phyloP scores from a whole-genome alignment of 768 basidiomycete species.

The Leucocoprinus leucothites region DNA sequence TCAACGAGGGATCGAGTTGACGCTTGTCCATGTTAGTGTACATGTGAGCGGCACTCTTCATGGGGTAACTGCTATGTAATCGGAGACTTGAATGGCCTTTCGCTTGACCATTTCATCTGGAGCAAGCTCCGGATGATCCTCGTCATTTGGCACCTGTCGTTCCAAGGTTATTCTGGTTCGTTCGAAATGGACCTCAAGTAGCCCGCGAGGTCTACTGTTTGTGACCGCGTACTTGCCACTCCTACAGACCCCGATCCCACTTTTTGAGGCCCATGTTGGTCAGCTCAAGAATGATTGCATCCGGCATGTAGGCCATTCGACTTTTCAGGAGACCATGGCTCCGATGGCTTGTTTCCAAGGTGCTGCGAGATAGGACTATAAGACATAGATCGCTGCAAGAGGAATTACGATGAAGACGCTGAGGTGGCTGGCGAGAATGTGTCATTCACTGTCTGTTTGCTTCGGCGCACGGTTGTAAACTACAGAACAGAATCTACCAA shows the following conservation, averaged over 20 bases:
- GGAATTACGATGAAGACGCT: background rate
- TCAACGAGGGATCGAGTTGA: background rate
- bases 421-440: background rate
- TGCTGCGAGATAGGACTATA: background rate
- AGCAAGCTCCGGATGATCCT: background rate
- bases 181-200: background rate
- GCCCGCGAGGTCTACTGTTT: background rate
- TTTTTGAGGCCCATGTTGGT: constrained; percentile 1
- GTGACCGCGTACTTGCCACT: constrained; percentile 6
- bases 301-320: constrained; percentile 2
- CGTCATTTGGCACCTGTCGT: background rate
- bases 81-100: background rate
- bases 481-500: no score
- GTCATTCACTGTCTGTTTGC: background rate
- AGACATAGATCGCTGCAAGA: background rate
- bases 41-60: constrained; percentile 3
- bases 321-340: background rate
- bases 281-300: background rate
- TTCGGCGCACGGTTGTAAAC: no score
- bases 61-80: constrained; percentile 7
- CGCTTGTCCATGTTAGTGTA: background rate
- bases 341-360: background rate
- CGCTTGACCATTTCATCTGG: background rate
- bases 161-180: background rate
- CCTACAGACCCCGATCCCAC: background rate